Percentiles rank a stretch among this genome's conserved stretches.
Conservation (phyloP, 441 rosid species). For the Populus hybrid region DNA sequence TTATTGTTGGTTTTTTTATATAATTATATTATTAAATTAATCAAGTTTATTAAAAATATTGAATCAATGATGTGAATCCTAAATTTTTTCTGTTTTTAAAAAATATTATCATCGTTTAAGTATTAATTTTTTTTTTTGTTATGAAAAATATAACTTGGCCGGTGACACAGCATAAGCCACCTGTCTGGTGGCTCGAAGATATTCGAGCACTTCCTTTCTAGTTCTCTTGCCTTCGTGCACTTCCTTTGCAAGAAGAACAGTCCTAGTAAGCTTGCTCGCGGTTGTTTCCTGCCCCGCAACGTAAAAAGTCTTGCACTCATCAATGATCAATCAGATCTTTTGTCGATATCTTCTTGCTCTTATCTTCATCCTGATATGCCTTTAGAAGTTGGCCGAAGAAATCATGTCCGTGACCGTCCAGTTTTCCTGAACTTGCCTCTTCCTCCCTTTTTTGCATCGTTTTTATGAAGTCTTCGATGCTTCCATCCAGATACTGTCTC, state of each 20-base stretch:
- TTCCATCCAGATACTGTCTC: constrained; percentile 20
- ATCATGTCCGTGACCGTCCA: constrained; percentile 15
- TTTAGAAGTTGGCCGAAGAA: constrained; percentile 23
- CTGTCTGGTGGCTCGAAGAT: no score
- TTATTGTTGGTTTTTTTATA: no score
- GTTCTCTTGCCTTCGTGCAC: constrained; percentile 17
- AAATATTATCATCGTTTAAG: no score
- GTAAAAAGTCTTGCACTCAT: constrained; percentile 48
- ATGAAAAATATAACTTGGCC: no score
- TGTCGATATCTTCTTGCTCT: constrained; percentile 21
- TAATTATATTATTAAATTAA: no score
- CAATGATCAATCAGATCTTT: constrained; percentile 27
- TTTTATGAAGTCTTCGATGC: constrained; percentile 14
- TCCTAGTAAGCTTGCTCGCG: constrained; percentile 36
- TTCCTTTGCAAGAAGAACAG: constrained; percentile 25
- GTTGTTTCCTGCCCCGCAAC: constrained; percentile 44
- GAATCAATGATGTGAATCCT: no score
- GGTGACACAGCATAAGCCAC: no score
- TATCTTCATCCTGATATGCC: constrained; percentile 23
- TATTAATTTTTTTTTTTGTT: no score
- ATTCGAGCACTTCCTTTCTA: constrained; percentile 33
- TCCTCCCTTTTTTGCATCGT: constrained; percentile 26
- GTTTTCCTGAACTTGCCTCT: constrained; percentile 7
- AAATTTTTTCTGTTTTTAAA: no score
- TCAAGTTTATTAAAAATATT: no score